Evolutionary conservation across 139 green algal species (phyloP).

Genomic region (Tetradesmus obliquus): DNA sequence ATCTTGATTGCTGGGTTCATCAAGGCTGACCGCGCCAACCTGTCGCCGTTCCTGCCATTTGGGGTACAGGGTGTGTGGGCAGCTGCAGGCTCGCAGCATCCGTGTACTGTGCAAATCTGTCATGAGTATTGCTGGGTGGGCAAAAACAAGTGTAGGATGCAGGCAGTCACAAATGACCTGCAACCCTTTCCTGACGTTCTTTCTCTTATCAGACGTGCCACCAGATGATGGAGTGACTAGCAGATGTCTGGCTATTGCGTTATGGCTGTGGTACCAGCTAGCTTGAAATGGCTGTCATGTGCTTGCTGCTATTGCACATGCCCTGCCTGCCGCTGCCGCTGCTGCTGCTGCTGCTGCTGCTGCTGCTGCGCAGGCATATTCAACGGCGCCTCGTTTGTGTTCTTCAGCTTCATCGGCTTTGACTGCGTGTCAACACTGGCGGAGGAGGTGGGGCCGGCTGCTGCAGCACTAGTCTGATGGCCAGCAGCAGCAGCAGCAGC

Average conservation of each 20-base stretch:
- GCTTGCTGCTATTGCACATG: neutral
- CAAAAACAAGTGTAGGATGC: too few species aligned
- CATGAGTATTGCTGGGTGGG: neutral
- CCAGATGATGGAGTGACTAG: too few species aligned
- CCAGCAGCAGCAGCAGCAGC: neutral
- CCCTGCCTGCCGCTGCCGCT: neutral
- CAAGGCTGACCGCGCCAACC: conserved; percentile 39
- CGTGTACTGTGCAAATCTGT: too few species aligned
- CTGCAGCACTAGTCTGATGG: neutral
- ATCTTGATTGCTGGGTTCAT: conserved; percentile 42
- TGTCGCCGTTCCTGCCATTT: conserved; percentile 36
- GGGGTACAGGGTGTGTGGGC: neutral
- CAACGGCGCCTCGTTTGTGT: conserved; percentile 67
- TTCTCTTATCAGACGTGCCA: too few species aligned
- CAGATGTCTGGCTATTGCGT: neutral
- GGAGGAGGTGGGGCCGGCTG: conserved; percentile 24
- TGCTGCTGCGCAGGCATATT: conserved; percentile 39
- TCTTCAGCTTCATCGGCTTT: conserved; percentile 61
- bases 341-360: neutral
- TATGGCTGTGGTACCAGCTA: neutral
- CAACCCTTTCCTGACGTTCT: too few species aligned
- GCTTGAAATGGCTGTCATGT: neutral
- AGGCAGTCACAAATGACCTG: too few species aligned
- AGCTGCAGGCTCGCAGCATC: neutral
- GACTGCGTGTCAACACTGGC: conserved; percentile 48